Percentiles rank a stretch among this genome's conserved stretches.
Conservation (phyloP, 257 asterid genomes). For the Galeopsis tetrahit region DNA sequence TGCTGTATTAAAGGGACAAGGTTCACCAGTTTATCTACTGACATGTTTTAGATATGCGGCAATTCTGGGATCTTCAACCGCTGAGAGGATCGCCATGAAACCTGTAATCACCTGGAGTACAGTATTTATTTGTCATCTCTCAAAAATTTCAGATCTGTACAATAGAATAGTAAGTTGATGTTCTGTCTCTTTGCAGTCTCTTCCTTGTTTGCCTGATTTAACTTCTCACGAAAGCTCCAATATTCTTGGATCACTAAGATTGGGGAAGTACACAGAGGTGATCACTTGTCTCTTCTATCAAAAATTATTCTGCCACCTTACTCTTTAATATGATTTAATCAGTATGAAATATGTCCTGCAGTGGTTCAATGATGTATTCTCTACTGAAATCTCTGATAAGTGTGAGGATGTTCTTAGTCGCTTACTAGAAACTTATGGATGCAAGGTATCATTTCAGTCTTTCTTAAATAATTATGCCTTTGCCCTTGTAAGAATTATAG, state of each 20-base stretch:
- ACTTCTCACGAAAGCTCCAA: conserved; percentile 54
- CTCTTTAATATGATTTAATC: conserved; percentile 31
- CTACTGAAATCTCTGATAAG: conserved; percentile 75
- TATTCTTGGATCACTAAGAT: conserved; percentile 56
- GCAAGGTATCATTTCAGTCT: conserved; percentile 60
- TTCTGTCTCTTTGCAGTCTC: conserved; percentile 59
- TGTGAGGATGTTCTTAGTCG: conserved; percentile 80
- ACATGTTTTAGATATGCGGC: conserved; percentile 85
- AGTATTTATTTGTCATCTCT: conserved; percentile 10
- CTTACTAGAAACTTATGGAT: conserved; percentile 76
- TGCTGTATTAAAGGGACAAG: conserved; percentile 26
- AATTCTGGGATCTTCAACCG: conserved; percentile 85
- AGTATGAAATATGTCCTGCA: conserved; percentile 39
- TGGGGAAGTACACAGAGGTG: conserved; percentile 97
- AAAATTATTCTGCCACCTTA: conserved; percentile 15
- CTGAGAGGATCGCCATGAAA: conserved; percentile 62
- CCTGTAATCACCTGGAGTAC: conserved; percentile 64
- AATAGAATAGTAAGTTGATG: conserved; percentile 19
- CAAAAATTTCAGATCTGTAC: conserved; percentile 24
- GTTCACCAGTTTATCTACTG: conserved; percentile 32
- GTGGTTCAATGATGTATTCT: conserved; percentile 98
- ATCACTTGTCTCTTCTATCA: conserved; percentile 30
- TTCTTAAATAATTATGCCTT: conserved; percentile 10
- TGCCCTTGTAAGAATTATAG: conserved; percentile 28
- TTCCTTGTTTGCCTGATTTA: conserved; percentile 80